Conservation (phyloP, 768 basidiomycete species). For the Chlorophyllum brunneum region DNA sequence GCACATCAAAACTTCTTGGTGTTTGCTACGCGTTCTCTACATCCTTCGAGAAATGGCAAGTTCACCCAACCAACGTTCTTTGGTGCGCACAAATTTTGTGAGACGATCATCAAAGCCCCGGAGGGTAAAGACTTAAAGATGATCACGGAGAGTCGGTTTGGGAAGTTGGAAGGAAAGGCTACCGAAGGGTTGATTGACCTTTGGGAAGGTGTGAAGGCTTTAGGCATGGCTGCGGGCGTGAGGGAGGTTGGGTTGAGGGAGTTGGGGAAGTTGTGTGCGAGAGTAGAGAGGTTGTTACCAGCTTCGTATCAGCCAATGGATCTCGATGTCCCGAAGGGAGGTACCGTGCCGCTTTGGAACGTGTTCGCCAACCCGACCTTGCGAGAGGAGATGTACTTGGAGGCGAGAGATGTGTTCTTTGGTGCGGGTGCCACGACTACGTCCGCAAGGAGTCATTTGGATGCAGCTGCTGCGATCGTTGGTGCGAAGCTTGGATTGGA, state of each 20-base stretch:
- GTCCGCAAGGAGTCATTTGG: conserved; percentile 44
- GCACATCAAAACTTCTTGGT: conserved; percentile 80
- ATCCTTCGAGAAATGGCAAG: conserved; percentile 39
- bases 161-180: conserved; percentile 47
- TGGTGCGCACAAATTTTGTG: conserved; percentile 80
- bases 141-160: conserved; percentile 70
- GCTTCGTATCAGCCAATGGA: conserved; percentile 41
- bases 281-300: conserved; percentile 63
- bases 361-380: conserved; percentile 69
- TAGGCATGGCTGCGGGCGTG: conserved; percentile 49
- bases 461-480: conserved; percentile 48
- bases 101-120: conserved; percentile 62
- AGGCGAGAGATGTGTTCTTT: conserved; percentile 91
- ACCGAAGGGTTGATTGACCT: conserved; percentile 53
- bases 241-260: conserved; percentile 74
- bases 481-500: conserved; percentile 66
- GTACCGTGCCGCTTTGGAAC: conserved; percentile 28
- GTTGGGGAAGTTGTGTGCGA: conserved; percentile 77
- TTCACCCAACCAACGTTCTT: conserved; percentile 70
- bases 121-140: conserved; percentile 59
- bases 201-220: conserved; percentile 59
- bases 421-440: conserved; percentile 58
- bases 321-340: conserved; percentile 25
- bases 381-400: conserved; percentile 86
- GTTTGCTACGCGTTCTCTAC: conserved; percentile 82